Evolutionary conservation across 1,284 basidiomycete genomes (phyloP).

Genomic region (Papiliotrema nemorosa): DNA sequence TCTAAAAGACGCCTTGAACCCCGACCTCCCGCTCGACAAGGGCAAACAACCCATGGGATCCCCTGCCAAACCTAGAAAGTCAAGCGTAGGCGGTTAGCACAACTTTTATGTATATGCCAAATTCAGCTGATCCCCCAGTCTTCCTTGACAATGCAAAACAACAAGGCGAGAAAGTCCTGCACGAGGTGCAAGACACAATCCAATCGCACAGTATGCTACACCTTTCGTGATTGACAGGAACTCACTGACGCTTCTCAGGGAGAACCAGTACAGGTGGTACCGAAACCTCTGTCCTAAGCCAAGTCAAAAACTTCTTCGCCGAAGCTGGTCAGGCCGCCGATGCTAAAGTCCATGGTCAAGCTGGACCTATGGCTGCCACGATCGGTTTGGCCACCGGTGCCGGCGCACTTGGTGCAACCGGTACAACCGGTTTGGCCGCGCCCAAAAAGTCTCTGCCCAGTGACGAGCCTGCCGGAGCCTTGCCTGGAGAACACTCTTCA

Average conservation of each 20-base stretch:
- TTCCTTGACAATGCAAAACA: conserved; percentile 11
- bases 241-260: too few relatives aligned
- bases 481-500: conserved; percentile 28
- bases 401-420: too few relatives aligned
- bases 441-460: conserved; percentile 25
- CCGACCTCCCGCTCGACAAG: conserved; percentile 8
- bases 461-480: conserved; percentile 30
- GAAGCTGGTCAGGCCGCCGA: conserved; percentile 3
- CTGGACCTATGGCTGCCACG: background rate
- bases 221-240: too few relatives aligned
- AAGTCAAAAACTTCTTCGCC: conserved; percentile 16
- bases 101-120: background rate
- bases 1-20: conserved; percentile 29
- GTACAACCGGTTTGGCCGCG: too few relatives aligned
- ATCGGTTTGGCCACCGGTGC: background rate
- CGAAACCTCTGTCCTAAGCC: conserved; percentile 11
- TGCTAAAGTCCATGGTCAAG: background rate
- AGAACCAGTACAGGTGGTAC: conserved; percentile 9
- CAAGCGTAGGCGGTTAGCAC: conserved; percentile 2
- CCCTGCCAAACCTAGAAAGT: background rate
- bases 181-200: conserved; percentile 4
- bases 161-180: background rate
- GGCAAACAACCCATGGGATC: conserved; percentile 6
- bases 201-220: background rate
- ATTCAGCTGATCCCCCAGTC: background rate